phyloP scores from a whole-genome alignment of 345 rosid genomes.

The Arabidopsis thaliana region TAIR10.1 NC_003070.9:2660001-2660500 shows the following conservation, averaged over 20 bases:
- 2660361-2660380: constrained; percentile 5
- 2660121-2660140: constrained; percentile 52
- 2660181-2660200: background rate
- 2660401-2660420: background rate
- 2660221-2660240: background rate
- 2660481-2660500: constrained; percentile 60
- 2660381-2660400: background rate
- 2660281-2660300: background rate
- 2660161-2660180: background rate
- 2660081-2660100: constrained; percentile 65
- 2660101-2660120: constrained; percentile 55
- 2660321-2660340: background rate
- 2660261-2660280: background rate
- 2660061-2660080: constrained; percentile 72
- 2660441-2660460: constrained; percentile 47
- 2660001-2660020: constrained; percentile 93
- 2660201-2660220: background rate
- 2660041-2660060: constrained; percentile 63
- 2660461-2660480: constrained; percentile 54
- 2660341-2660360: background rate
- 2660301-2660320: background rate
- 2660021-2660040: constrained; percentile 84
- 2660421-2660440: constrained; percentile 34
- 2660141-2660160: background rate
- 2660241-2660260: no score